Base-by-base conservation (phyloP, 345 rosid genomes). In the Sonneratia alba region DNA sequence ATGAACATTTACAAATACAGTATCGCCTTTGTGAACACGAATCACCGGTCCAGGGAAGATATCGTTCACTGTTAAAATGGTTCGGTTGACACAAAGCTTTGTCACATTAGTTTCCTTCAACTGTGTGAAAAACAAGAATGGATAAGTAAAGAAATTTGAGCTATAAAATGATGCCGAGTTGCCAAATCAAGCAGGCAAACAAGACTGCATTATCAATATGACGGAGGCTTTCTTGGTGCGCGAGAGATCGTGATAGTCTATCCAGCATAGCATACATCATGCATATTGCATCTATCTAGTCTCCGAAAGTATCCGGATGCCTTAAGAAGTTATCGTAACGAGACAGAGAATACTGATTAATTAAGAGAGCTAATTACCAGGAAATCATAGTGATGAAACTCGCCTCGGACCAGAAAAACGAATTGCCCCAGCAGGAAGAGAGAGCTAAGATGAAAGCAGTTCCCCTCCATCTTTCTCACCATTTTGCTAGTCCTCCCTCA, bases 21-120 rank as follows among this genome's bases (percentile, higher is more conserved):
- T 81, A 51, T 81, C 81, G 7, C 81, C 84, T 56, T 75, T 78
- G 57, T 73, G 79, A 48, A 77, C 79, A 24, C 71, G 66, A 47
- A 78, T 51, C 11, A 69, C 57, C 5, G 77, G 84, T 13, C 84
- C 84, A 1, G 81, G 81, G 42, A 78, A 77, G n/a, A 11, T 68
- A 38, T n/a, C 79, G 55, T 79, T 75, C 34, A 75, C 82, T 10
- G 71, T 74, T 68, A 79, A 34, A 70, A 79, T 71, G 42, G 69
- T 72, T 69, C 66, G 70, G 24, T 70, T 72, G 49, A 12, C 14
- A 43, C 83, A 77, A 36, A 80, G 56, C 71, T 75, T 75, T 0
- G 77, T 77, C 70, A 71, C 73, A 42, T 75, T 72, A 4, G 66
- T 74, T 71, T 80, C 78, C 36, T 66, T 76, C 72, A 80, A 37